Evolutionary conservation across 1,284 basidiomycete species (phyloP), one percentile per base, ranked within the genome.

Genomic region (Malassezia brasiliensis): DNA sequence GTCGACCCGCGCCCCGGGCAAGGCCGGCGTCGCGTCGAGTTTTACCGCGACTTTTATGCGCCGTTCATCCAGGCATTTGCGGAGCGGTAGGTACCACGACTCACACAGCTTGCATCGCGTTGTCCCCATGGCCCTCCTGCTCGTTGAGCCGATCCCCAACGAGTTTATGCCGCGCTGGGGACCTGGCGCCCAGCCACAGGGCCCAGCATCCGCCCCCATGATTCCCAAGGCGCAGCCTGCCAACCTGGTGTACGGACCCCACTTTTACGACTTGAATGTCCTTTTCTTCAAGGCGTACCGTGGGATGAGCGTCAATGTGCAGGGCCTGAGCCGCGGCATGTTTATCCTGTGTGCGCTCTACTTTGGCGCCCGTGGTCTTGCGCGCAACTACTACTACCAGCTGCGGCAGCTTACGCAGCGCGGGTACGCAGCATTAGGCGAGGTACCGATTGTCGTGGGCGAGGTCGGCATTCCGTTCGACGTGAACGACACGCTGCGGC

Each of bases 251-350:
- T 73, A 59, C 35, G 65, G 66, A 1, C 69, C 72, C 11, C 72
- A 74, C 49, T 74, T 74, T 32, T 74, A 74, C 60, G 72, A 74
- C 54, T 61, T 74, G 30, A 68, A 73, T 47, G 67, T 74, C 39
- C 61, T 74, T 10, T 74, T 74, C 50, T 57, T 57, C 47, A 73
- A 73, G 53, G 40, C 60, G 0, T 60, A 66, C 42, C 38, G 40
- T 3, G 57, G 48, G 14, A 63, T 71, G 62, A 68, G 63, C 41
- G 72, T 74, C 45, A 69, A 74, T 46, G 72, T 74, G 3, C 72
- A 74, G 47, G 67, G 63, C 2, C 50, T 72, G n/a, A 61, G 58
- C 30, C 40, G 72, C 2, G 72, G 72, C 25, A 65, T 63, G 57
- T 71, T 72, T 44, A 28, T 72, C 0, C 59, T 56, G 17, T 55